A percentile compares a stretch with the other conserved stretches of the same genome.
Evolutionary conservation across 2,329 filamentous ascomycete species (phyloP).

Genomic region (Dactylella cylindrospora): DNA sequence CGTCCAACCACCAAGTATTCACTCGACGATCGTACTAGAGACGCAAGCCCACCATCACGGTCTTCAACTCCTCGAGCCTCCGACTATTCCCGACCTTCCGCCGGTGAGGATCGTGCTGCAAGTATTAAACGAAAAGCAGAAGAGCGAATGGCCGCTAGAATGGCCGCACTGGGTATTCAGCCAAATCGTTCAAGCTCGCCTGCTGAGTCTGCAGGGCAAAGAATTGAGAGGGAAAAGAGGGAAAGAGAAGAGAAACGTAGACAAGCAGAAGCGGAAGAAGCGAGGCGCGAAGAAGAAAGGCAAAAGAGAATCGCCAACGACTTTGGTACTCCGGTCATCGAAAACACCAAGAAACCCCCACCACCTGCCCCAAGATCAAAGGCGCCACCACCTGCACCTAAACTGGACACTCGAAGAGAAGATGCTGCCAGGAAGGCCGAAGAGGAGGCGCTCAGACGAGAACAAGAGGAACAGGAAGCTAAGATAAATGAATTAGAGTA

Average conservation of each 20-base stretch:
- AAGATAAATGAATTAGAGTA: constrained; percentile 80
- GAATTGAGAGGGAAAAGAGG: constrained; percentile 80
- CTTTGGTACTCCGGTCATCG: constrained; percentile 63
- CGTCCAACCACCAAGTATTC: constrained; percentile 51
- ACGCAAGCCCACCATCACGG: constrained; percentile 54
- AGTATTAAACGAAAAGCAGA: constrained; percentile 98
- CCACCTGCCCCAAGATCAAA: constrained; percentile 67
- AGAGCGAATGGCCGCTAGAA: constrained; percentile 91
- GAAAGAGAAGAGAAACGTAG: constrained; percentile 84
- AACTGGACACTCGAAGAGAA: constrained; percentile 63
- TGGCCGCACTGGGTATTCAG: constrained; percentile 90
- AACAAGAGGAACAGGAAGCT: constrained; percentile 69
- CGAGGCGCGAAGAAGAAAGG: constrained; percentile 80
- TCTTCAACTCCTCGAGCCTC: constrained; percentile 61
- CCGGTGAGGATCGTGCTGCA: constrained; percentile 87
- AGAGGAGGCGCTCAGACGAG: constrained; percentile 62
- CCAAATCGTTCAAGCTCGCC: constrained; percentile 63
- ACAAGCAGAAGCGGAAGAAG: constrained; percentile 92
- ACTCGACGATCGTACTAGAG: constrained; percentile 55
- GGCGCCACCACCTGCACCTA: constrained; percentile 74
- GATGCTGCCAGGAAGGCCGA: constrained; percentile 64
- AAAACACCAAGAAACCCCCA: constrained; percentile 66
- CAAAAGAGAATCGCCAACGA: constrained; percentile 81
- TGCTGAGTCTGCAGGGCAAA: constrained; percentile 78
- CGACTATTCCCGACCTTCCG: constrained; percentile 76